Evolutionary conservation across 2,329 filamentous ascomycete genomes (phyloP).

Genomic region (Paraphaeosphaeria sporulosa): DNA sequence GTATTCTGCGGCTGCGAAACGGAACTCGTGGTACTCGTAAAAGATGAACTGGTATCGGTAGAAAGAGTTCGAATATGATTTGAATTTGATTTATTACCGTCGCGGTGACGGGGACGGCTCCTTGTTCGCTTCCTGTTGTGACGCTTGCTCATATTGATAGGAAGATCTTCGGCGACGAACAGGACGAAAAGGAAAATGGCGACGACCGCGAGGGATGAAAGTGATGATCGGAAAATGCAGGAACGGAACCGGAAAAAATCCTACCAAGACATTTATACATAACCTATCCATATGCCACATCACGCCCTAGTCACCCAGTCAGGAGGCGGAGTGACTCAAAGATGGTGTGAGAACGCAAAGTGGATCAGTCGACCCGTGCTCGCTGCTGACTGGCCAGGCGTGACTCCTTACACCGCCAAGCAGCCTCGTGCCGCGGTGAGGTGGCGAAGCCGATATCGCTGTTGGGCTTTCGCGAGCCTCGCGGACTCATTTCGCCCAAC

Average conservation of each 20-base stretch:
- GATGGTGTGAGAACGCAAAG: slow-evolving; percentile 33
- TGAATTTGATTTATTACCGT: slow-evolving; percentile 33
- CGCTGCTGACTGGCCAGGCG: slow-evolving; percentile 37
- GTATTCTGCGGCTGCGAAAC: slow-evolving; percentile 25
- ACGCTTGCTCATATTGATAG: slow-evolving; percentile 49
- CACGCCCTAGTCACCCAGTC: slow-evolving; percentile 30
- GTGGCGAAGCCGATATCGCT: slow-evolving; percentile 40
- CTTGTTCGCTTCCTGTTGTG: slow-evolving; percentile 55
- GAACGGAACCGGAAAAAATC: slow-evolving; percentile 18
- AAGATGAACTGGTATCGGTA: slow-evolving; percentile 37
- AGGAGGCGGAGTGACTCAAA: slow-evolving; percentile 48
- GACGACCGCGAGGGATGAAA: slow-evolving; percentile 38
- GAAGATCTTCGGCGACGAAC: slow-evolving; percentile 7
- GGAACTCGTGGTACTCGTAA: slow-evolving; percentile 31
- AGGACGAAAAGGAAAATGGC: slow-evolving; percentile 17
- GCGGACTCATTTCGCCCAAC: slow-evolving; percentile 33
- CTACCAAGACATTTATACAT: slow-evolving; percentile 38
- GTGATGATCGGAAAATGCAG: slow-evolving; percentile 31
- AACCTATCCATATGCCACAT: slow-evolving; percentile 28
- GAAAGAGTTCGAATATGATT: slow-evolving; percentile 42
- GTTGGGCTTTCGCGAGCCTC: slow-evolving; percentile 13
- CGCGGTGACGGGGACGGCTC: slow-evolving; percentile 51
- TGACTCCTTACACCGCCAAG: slow-evolving; percentile 16
- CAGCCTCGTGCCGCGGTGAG: slow-evolving; percentile 18
- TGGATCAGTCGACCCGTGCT: slow-evolving; percentile 31